Evolutionary conservation across 176 grass and related monocot species (phyloP), one percentile per base, ranked within the genome.

Genomic region (Musa schizocarpa): DNA sequence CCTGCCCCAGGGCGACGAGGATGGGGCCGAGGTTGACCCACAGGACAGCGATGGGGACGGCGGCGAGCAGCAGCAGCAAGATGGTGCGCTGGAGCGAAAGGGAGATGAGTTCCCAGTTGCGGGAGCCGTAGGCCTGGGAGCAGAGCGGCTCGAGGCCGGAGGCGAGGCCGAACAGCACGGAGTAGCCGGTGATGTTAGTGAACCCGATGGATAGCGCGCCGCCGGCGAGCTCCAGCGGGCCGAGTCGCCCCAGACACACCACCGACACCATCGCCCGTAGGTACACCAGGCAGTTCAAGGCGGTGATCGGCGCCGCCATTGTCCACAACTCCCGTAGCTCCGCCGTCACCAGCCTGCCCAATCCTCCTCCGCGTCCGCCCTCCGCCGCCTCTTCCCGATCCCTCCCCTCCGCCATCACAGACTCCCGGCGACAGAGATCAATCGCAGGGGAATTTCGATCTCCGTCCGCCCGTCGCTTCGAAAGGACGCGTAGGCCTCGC

Each of bases 161-260:
- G 0, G 95, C 95, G 1, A 99, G 90, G 50, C 95, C 95, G 73
- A 99, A 91, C 9, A 99, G 80, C 54, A 99, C 90, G 65, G 90
- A 93, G 82, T 94, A 92, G 26, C 95, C 95, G 0, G 95, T 99
- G 71, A 99, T 99, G 88, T 99, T 99, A 20, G 90, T 99, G 59
- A 99, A 92, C 1, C 95, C 95, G 77, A 99, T 91, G 56, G 95
- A 92, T 1, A 99, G 95, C 49, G 90, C 95, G 61, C 95, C 90
- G 77, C 95, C 95, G 13, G 95, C 95, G 9, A 99, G 95, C 77
- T 90, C 83, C 1, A 99, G 84, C 17, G 88, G 88, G 22, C 90
- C 95, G 1, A 99, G 95, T 0, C 95, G 86, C 16, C 95, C 95
- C 0, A 99, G 87, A 77, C 88, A 99, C 9, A 99, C 78, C 63